A percentile compares a stretch with the other conserved stretches of the same genome.
These are phyloP conservation scores for Pseudozyma hubeiensis DNA, from an alignment of 1,284 basidiomycete species.

Conservation along the genomic window DNA sequence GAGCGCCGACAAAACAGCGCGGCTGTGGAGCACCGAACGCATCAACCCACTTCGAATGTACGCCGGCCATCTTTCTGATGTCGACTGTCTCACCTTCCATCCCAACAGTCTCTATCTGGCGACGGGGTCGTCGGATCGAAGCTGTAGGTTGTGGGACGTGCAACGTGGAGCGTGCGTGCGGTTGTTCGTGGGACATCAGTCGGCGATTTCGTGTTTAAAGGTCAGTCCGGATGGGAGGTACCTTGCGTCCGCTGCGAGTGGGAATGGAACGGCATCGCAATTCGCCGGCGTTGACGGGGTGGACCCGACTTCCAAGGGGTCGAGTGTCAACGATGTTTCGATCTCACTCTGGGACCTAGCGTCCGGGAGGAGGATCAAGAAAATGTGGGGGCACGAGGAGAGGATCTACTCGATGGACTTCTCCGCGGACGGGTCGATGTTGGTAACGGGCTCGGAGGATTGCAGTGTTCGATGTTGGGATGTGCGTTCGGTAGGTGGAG, in stretches of 20 bases:
- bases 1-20: constrained; percentile 91
- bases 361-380: constrained; percentile 91
- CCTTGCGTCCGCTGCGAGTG: constrained; percentile 79
- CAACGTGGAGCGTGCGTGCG: constrained; percentile 92
- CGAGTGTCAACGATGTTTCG: constrained; percentile 78
- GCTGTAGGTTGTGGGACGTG: constrained; percentile 97
- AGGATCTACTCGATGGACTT: constrained; percentile 91
- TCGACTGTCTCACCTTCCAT: constrained; percentile 95
- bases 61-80: constrained; percentile 95
- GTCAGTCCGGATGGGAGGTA: constrained; percentile 94
- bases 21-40: constrained; percentile 95
- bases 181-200: constrained; percentile 95
- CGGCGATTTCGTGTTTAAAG: constrained; percentile 85
- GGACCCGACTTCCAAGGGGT: constrained; percentile 14
- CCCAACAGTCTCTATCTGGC: constrained; percentile 97
- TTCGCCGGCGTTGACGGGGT: constrained; percentile 32
- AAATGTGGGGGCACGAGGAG: constrained; percentile 92
- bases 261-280: constrained; percentile 45
- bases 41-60: constrained; percentile 89
- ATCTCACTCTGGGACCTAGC: constrained; percentile 98
- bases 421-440: constrained; percentile 86
- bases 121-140: constrained; percentile 95
- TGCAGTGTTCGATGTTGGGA: constrained; percentile 98
- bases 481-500: constrained; percentile 79
- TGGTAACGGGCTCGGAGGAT: constrained; percentile 90